Evolutionary conservation across 805 yeast genomes (phyloP).

Genomic region (Candida succiphila): DNA sequence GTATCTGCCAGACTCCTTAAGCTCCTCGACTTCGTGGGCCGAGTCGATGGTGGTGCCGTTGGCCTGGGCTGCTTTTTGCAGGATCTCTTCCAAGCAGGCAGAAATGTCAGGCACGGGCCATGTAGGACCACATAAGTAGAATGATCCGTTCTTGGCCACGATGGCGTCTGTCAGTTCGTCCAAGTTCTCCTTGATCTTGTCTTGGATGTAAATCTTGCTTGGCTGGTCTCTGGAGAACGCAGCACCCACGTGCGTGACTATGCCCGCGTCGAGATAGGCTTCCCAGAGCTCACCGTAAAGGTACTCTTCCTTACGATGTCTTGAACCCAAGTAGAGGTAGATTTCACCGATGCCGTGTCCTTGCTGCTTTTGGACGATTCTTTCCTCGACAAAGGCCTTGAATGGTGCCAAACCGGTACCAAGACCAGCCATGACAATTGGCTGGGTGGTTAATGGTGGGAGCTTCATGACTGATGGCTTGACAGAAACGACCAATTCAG

Average conservation of each 20-base stretch:
- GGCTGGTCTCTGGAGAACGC: conserved; percentile 98
- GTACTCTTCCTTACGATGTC: conserved; percentile 93
- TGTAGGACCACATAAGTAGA: conserved; percentile 96
- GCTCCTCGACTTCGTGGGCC: conserved; percentile 76
- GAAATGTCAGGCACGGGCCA: conserved; percentile 99
- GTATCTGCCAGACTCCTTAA: conserved; percentile 89
- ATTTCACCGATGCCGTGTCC: conserved; percentile 86
- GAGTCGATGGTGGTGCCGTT: conserved; percentile 63
- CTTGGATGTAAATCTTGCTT: conserved; percentile 90
- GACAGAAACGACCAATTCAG: conserved; percentile 85
- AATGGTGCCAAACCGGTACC: conserved; percentile 98
- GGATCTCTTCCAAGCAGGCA: conserved; percentile 76
- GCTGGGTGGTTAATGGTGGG: conserved; percentile 79
- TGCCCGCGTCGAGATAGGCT: conserved; percentile 86
- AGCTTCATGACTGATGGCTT: conserved; percentile 96
- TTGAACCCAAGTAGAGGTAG: conserved; percentile 82
- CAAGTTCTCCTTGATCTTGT: conserved; percentile 73
- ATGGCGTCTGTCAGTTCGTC: conserved; percentile 70
- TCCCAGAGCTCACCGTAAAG: conserved; percentile 97
- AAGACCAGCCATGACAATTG: conserved; percentile 92
- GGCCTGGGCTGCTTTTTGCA: conserved; percentile 57
- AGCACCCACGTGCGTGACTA: conserved; percentile 91
- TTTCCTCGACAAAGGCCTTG: conserved; percentile 95
- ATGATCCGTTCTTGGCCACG: conserved; percentile 70
- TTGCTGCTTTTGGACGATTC: conserved; percentile 84